Evolutionary conservation across 805 yeast genomes (phyloP), one percentile per base, ranked within the genome.

Genomic region (Saccharomyces jurei): DNA sequence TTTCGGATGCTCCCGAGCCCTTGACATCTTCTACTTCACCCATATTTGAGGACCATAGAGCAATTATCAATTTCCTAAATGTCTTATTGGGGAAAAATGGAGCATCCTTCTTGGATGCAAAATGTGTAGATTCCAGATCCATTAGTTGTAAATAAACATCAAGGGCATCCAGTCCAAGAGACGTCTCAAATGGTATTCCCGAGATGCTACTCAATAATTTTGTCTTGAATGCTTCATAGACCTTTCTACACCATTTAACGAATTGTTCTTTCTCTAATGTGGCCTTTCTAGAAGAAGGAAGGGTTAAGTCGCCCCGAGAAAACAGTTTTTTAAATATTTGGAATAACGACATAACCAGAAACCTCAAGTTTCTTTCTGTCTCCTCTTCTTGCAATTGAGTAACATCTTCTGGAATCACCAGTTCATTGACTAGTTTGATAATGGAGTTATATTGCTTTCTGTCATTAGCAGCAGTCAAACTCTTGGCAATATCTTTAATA

Each of bases 41-140:
- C 48, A 74, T 66, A 8, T 60, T 49, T 0, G 75, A 67, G 31
- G 73, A 74, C 46, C 71, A 57, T 11, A 79, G 58, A 2, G 78
- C 64, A 46, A 65, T 49, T 46, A 79, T 71, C 48, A 80, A 70
- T 30, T 66, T 66, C 56, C 69, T 78, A 64, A 76, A 83, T 10
- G 80, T 73, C 49, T 70, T 72, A 36, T 76, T 79, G 6, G 96
- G 87, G 67, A 88, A 89, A 63, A 73, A 82, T 50, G 82, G 78
- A 55, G 86, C 83, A 51, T 75, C 73, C 28, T 66, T 66, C 51
- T 73, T 71, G 13, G 87, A 76, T 6, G 81, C 78, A 63, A 81
- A 71, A 64, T 78, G 68, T 30, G 69, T 65, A 31, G 84, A 75
- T 69, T 88, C 96, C 41, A 77, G 64, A 65, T 72, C 80, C 44